These are phyloP conservation scores for Shiraia sp. DNA, from an alignment of 2,329 filamentous ascomycete species.

Conservation along the genomic window DNA sequence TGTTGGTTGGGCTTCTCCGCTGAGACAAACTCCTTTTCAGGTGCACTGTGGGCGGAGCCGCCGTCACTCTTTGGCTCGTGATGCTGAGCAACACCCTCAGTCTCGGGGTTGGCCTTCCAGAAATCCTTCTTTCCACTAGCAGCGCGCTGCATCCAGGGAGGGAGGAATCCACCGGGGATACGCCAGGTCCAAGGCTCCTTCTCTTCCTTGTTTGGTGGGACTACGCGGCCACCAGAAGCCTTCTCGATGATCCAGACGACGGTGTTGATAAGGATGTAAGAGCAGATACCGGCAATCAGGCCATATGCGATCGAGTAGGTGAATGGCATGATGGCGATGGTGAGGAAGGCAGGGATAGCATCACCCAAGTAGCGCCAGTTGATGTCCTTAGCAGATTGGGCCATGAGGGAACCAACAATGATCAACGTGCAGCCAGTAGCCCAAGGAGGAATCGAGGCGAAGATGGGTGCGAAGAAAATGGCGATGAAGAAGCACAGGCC, in stretches of 20 bases:
- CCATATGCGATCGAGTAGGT: constrained; percentile 88
- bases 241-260: constrained; percentile 70
- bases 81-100: constrained; percentile 24
- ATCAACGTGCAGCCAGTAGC: constrained; percentile 87
- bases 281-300: constrained; percentile 77
- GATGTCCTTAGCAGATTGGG: constrained; percentile 75
- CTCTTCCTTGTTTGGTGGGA: constrained; percentile 73
- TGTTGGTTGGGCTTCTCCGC: constrained; percentile 25
- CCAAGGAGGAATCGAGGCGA: constrained; percentile 87
- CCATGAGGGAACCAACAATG: constrained; percentile 88
- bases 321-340: constrained; percentile 85
- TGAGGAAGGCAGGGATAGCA: constrained; percentile 81
- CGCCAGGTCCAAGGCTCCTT: constrained; percentile 82
- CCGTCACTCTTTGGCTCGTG: constrained; percentile 29
- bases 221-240: constrained; percentile 68
- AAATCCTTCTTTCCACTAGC: constrained; percentile 72
- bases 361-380: constrained; percentile 86
- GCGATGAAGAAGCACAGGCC: constrained; percentile 79
- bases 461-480: constrained; percentile 88
- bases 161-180: constrained; percentile 73
- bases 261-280: constrained; percentile 76
- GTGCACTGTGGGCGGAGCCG: constrained; percentile 24
- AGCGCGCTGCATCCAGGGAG: constrained; percentile 71
- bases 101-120: constrained; percentile 55
- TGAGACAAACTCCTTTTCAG: constrained; percentile 27